phyloP scores from a whole-genome alignment of 1,284 basidiomycete species.

The Leccinum ponderosum region DNA sequence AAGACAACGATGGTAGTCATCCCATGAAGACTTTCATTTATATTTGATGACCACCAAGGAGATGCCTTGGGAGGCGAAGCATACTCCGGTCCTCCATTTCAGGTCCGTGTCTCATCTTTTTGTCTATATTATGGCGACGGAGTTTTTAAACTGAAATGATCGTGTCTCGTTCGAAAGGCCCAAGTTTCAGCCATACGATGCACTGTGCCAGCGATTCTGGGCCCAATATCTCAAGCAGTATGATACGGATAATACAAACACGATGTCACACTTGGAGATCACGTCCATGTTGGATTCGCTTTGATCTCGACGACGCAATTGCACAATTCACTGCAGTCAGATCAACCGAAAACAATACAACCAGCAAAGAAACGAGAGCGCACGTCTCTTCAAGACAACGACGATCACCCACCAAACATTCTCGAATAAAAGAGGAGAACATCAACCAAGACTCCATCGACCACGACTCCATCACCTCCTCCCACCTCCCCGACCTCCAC shows the following conservation, averaged over 20 bases:
- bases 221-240: constrained; percentile 88
- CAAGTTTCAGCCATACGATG: constrained; percentile 93
- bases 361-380: constrained; percentile 68
- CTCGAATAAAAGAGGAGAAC: constrained; percentile 37
- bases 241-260: constrained; percentile 84
- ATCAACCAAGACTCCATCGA: constrained; percentile 19
- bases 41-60: constrained; percentile 55
- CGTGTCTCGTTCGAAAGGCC: constrained; percentile 58
- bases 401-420: constrained; percentile 52
- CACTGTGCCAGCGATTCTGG: constrained; percentile 92
- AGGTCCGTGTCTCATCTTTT: constrained; percentile 42
- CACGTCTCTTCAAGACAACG: constrained; percentile 37
- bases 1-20: constrained; percentile 38
- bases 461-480: constrained; percentile 23
- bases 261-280: constrained; percentile 84
- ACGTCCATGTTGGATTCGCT: constrained; percentile 97
- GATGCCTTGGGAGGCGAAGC: constrained; percentile 62
- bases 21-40: constrained; percentile 72
- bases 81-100: constrained; percentile 61
- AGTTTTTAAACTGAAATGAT: no score
- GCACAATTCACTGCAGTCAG: constrained; percentile 32
- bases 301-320: constrained; percentile 42
- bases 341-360: constrained; percentile 31
- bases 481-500: constrained; percentile 25
- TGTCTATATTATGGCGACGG: not conserved